A percentile compares a stretch with the other conserved stretches of the same genome.
Conservation (phyloP, 805 yeast genomes). For the Zygoascus tannicola region DNA sequence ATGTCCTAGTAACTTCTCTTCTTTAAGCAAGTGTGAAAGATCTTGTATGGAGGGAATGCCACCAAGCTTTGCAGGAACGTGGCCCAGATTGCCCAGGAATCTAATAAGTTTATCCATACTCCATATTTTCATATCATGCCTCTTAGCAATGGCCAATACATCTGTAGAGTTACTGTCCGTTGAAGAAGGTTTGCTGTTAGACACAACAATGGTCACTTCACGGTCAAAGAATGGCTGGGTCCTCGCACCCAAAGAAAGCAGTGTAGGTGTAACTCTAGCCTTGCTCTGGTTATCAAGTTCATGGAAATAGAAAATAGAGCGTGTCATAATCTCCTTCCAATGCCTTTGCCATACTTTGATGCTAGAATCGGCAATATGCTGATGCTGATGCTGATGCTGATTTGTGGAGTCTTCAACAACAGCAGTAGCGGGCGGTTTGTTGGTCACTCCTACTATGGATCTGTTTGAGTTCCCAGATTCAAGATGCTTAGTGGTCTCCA, state of each 20-base stretch:
- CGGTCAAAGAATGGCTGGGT: conserved; percentile 51
- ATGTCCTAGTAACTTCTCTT: conserved; percentile 80
- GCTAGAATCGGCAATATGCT: background rate
- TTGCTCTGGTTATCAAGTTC: conserved; percentile 27
- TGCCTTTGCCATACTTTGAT: conserved; percentile 47
- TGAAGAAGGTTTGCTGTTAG: conserved; percentile 44
- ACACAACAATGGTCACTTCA: conserved; percentile 67
- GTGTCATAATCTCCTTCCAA: conserved; percentile 55
- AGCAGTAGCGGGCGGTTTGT: too few relatives aligned
- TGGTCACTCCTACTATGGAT: too few relatives aligned
- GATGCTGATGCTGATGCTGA: background rate
- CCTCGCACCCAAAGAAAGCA: conserved; percentile 29
- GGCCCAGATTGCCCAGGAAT: conserved; percentile 47
- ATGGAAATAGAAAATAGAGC: conserved; percentile 55
- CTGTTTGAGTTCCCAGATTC: too few relatives aligned
- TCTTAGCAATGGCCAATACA: conserved; percentile 54
- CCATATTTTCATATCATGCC: conserved; percentile 72
- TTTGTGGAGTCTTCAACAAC: too few relatives aligned
- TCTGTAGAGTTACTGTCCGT: conserved; percentile 42
- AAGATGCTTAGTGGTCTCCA: too few relatives aligned
- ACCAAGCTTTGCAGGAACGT: conserved; percentile 5
- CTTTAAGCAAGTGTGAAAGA: conserved; percentile 58
- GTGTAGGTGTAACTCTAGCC: conserved; percentile 22
- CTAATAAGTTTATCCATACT: conserved; percentile 74
- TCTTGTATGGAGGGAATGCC: conserved; percentile 1